These are phyloP conservation scores for Baeospora myosura DNA, from an alignment of 1,284 basidiomycete genomes.

Conservation along the genomic window DNA sequence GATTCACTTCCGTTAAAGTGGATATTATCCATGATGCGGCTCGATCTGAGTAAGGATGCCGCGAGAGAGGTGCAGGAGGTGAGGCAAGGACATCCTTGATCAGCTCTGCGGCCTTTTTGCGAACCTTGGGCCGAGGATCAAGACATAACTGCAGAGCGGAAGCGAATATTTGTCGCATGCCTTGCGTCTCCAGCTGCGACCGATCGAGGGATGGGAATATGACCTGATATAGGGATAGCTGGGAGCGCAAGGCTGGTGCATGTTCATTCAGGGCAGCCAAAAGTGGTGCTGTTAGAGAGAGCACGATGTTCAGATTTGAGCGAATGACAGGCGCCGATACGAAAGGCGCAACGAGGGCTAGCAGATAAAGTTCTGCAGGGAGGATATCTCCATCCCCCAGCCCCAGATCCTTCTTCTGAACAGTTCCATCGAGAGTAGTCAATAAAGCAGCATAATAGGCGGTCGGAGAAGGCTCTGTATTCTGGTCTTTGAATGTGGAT, in stretches of 20 bases:
- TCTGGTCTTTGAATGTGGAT: constrained; percentile 77
- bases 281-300: constrained; percentile 71
- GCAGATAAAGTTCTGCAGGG: constrained; percentile 85
- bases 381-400: constrained; percentile 76
- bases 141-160: constrained; percentile 77
- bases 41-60: constrained; percentile 81
- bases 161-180: constrained; percentile 70
- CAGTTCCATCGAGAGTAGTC: constrained; percentile 69
- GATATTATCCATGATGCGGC: constrained; percentile 76
- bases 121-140: constrained; percentile 90
- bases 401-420: constrained; percentile 55
- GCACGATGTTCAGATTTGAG: constrained; percentile 54
- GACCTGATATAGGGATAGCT: constrained; percentile 66
- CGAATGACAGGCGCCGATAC: constrained; percentile 72
- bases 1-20: constrained; percentile 61
- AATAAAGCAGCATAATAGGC: constrained; percentile 87
- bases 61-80: constrained; percentile 68
- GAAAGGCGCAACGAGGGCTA: constrained; percentile 72
- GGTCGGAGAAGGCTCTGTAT: constrained; percentile 62
- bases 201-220: constrained; percentile 64
- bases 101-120: constrained; percentile 84
- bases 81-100: constrained; percentile 68
- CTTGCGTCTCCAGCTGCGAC: constrained; percentile 61
- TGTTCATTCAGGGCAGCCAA: constrained; percentile 61
- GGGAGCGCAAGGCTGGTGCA: constrained; percentile 68